A percentile compares a stretch with the other conserved stretches of the same genome.
phyloP scores from a whole-genome alignment of 495 filamentous ascomycete genomes.

The Aspergillus mulundensis region DNA sequence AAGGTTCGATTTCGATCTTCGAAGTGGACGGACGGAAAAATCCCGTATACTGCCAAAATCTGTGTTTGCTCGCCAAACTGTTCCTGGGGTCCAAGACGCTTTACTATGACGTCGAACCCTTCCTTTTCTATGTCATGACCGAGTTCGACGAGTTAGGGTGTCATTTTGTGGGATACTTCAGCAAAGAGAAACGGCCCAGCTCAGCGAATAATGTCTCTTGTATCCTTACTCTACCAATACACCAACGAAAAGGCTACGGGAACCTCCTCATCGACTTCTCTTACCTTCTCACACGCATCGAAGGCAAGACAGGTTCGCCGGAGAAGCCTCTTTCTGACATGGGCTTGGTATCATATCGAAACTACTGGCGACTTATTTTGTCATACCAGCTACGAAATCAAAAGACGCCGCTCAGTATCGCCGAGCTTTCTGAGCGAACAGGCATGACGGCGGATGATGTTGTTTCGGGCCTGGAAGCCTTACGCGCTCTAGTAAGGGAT shows the following conservation, averaged over 20 bases:
- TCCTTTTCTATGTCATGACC: constrained; percentile 97
- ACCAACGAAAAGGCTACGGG: constrained; percentile 95
- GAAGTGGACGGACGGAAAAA: constrained; percentile 97
- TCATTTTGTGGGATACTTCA: constrained; percentile 98
- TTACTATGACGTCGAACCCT: constrained; percentile 98
- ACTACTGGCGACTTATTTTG: constrained; percentile 88
- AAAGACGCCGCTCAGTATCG: constrained; percentile 65
- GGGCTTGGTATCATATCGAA: constrained; percentile 93
- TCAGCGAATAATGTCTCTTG: constrained; percentile 96
- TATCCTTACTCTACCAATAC: constrained; percentile 91
- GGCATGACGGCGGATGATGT: constrained; percentile 97
- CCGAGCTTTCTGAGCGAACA: constrained; percentile 80
- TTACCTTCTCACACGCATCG: constrained; percentile 87
- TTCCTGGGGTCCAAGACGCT: constrained; percentile 96
- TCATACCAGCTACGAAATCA: constrained; percentile 73
- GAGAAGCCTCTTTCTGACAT: constrained; percentile 98
- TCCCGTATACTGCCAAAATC: constrained; percentile 94
- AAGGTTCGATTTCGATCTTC: constrained; percentile 88
- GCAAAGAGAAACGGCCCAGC: constrained; percentile 95
- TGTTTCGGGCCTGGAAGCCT: constrained; percentile 82
- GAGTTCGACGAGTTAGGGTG: constrained; percentile 91
- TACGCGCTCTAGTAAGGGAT: constrained; percentile 84
- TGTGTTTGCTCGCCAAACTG: constrained; percentile 92
- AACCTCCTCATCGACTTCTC: constrained; percentile 97
- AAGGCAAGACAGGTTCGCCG: constrained; percentile 91